Percentiles rank a stretch among this genome's conserved stretches.
Evolutionary conservation across 495 filamentous ascomycete species (phyloP).

Genomic region (Emericellopsis terricola): DNA sequence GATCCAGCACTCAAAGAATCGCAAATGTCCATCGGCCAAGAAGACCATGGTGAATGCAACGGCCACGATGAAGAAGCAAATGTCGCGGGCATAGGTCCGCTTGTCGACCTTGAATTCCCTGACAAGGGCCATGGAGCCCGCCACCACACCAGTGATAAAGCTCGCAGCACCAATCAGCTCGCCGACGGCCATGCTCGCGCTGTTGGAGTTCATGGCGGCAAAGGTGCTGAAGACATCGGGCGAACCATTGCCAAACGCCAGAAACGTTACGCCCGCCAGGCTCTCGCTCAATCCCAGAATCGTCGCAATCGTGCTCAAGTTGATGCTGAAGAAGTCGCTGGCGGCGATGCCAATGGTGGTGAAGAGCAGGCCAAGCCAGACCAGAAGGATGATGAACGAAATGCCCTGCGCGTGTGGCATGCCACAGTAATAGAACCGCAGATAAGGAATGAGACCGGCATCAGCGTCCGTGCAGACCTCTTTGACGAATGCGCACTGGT

Average conservation of each 20-base stretch:
- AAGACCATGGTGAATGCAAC: conserved; percentile 78
- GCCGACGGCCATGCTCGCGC: conserved; percentile 85
- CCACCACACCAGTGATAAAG: conserved; percentile 94
- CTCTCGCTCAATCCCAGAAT: conserved; percentile 89
- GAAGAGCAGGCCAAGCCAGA: conserved; percentile 86
- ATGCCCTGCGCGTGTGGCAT: conserved; percentile 50
- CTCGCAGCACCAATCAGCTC: conserved; percentile 90
- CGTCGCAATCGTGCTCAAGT: conserved; percentile 78
- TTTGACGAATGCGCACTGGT: conserved; percentile 77
- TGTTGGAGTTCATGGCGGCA: conserved; percentile 91
- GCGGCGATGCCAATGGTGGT: conserved; percentile 97
- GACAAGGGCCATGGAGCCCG: conserved; percentile 94
- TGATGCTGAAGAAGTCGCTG: conserved; percentile 94
- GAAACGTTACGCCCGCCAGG: conserved; percentile 88
- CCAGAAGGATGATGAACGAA: conserved; percentile 55
- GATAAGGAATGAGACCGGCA: conserved; percentile 75
- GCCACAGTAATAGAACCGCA: conserved; percentile 81
- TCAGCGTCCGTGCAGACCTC: conserved; percentile 77
- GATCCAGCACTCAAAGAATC: conserved; percentile 68
- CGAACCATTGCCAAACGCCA: conserved; percentile 97
- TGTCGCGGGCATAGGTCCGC: conserved; percentile 80
- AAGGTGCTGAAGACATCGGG: conserved; percentile 98
- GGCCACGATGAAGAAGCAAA: conserved; percentile 82
- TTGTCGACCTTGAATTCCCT: conserved; percentile 80
- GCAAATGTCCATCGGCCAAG: conserved; percentile 66